A percentile compares a stretch with the other conserved stretches of the same genome.
phyloP scores from a whole-genome alignment of 2,329 filamentous ascomycete genomes.

The Fusarium sp. region DNA sequence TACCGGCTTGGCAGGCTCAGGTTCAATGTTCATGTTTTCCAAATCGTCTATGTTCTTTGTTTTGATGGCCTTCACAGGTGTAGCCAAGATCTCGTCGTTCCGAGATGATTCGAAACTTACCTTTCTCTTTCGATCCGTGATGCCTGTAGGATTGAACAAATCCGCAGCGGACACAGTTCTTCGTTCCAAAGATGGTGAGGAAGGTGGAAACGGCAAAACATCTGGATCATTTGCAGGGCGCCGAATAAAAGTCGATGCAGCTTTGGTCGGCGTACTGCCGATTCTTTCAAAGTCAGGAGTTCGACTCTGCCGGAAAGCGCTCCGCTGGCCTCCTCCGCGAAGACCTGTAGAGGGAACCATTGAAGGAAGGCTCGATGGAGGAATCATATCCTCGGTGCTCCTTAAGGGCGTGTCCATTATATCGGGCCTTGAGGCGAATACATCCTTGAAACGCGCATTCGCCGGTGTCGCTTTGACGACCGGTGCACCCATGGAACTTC shows the following conservation, averaged over 20 bases:
- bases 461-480: constrained; percentile 70
- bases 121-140: constrained; percentile 30
- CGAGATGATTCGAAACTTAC: constrained; percentile 33
- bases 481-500: constrained; percentile 53
- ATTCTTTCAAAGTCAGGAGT: constrained; percentile 50
- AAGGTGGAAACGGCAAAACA: constrained; percentile 50
- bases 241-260: constrained; percentile 48
- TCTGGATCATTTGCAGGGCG: constrained; percentile 46
- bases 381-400: constrained; percentile 50
- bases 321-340: constrained; percentile 48
- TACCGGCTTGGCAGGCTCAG: constrained; percentile 45
- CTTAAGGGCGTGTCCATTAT: constrained; percentile 36
- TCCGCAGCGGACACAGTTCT: constrained; percentile 34
- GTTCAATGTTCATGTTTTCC: constrained; percentile 22
- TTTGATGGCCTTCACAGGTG: constrained; percentile 54
- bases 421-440: constrained; percentile 53
- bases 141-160: constrained; percentile 25
- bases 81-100: constrained; percentile 51
- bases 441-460: constrained; percentile 66
- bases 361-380: constrained; percentile 55
- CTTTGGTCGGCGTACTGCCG: constrained; percentile 50
- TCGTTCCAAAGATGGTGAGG: constrained; percentile 53
- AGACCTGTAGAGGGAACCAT: constrained; percentile 59
- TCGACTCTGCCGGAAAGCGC: constrained; percentile 49
- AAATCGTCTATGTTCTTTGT: constrained; percentile 20